These are phyloP conservation scores for Zychaea mexicana DNA, from an alignment of 371 early-diverging fungal species.

Conservation along the genomic window DNA sequence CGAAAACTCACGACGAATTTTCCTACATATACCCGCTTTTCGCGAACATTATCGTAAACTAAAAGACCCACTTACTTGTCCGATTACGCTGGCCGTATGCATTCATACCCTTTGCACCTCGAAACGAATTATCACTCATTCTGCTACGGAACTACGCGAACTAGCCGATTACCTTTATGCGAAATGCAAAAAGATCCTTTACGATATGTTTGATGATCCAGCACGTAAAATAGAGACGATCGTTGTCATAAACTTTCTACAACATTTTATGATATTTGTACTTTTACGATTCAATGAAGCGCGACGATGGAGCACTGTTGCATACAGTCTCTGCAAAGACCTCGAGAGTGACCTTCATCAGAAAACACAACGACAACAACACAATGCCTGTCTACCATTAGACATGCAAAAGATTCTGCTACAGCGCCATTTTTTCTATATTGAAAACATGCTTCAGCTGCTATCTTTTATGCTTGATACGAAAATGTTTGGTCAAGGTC, in stretches of 20 bases:
- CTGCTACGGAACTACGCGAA: conserved; percentile 5
- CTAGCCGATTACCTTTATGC: conserved; percentile 21
- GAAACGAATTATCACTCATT: not conserved
- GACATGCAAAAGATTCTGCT: not conserved
- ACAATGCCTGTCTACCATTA: not conserved
- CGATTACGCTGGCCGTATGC: conserved; percentile 18
- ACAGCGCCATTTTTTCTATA: not conserved
- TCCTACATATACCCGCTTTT: conserved; percentile 9
- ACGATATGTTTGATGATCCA: conserved; percentile 28
- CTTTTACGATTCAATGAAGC: conserved; percentile 1
- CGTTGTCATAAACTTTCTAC: not conserved
- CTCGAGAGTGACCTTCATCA: too few relatives aligned
- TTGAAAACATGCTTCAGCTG: not conserved
- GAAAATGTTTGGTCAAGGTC: not conserved
- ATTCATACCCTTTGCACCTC: not conserved
- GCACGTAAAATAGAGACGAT: conserved; percentile 17
- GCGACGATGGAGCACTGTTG: not conserved
- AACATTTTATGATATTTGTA: not conserved
- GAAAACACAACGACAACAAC: not conserved
- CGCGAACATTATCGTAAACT: conserved; percentile 2
- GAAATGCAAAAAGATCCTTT: not conserved
- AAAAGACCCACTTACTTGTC: conserved; percentile 10
- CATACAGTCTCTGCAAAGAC: not conserved
- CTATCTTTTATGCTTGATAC: not conserved
- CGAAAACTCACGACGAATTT: not conserved